Evolutionary conservation across 495 filamentous ascomycete genomes (phyloP).

Genomic region (Penicillium ochrochloron): DNA sequence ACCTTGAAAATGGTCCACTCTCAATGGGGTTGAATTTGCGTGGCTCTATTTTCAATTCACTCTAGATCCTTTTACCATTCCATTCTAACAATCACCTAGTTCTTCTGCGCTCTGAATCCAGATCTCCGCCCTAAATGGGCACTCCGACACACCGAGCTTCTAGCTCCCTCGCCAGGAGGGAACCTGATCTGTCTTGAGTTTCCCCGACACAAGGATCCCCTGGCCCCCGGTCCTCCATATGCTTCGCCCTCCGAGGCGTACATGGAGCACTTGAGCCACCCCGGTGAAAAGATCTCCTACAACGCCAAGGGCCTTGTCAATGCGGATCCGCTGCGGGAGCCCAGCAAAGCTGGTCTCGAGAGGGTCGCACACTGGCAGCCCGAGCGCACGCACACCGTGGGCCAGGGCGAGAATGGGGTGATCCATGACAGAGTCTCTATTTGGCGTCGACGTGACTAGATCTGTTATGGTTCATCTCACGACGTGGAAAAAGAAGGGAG

Average conservation of each 20-base stretch:
- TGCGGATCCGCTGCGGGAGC: constrained; percentile 43
- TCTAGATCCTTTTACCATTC: not conserved
- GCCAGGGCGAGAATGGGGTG: constrained; percentile 39
- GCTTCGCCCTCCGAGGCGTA: constrained; percentile 66
- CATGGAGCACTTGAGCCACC: constrained; percentile 64
- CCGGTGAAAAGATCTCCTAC: constrained; percentile 68
- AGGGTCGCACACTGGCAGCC: constrained; percentile 69
- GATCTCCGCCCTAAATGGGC: constrained; percentile 71
- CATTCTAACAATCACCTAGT: constrained; percentile 53
- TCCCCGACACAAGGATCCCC: constrained; percentile 69
- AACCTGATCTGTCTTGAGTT: constrained; percentile 81
- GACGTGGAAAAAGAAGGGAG: constrained; percentile 10
- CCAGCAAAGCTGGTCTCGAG: constrained; percentile 53
- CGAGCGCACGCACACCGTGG: constrained; percentile 64
- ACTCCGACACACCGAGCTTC: constrained; percentile 63
- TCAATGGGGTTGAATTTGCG: not conserved
- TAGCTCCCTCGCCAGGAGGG: constrained; percentile 59
- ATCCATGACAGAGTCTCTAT: constrained; percentile 45
- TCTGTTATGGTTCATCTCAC: constrained; percentile 2
- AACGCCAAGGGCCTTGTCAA: constrained; percentile 57
- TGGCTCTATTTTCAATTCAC: not conserved
- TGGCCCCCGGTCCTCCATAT: constrained; percentile 71
- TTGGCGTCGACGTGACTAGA: constrained; percentile 42
- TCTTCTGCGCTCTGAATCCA: constrained; percentile 77
- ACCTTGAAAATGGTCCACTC: not conserved